Conservation (phyloP, 345 rosid genomes). For the Eucalyptus lansdowneana region DNA sequence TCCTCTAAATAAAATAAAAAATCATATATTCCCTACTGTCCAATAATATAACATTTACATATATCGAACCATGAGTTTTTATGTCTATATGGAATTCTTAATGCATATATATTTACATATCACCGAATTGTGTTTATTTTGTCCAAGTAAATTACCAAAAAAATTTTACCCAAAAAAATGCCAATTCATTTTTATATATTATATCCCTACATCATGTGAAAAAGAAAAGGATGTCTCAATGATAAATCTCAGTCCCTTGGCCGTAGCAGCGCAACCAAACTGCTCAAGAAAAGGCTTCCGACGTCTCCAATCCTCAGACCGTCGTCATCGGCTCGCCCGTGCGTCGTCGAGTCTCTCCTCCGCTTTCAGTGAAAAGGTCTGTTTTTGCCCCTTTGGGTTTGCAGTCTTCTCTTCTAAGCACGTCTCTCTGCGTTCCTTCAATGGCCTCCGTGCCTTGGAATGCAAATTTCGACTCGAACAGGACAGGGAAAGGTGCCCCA, state of each 20-base stretch:
- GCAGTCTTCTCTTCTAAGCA: neutral
- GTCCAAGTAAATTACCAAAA: neutral
- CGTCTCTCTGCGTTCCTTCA: neutral
- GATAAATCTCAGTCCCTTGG: neutral
- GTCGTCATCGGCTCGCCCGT: neutral
- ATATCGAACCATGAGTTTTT: neutral
- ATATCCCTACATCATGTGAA: neutral
- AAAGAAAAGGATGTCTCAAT: neutral
- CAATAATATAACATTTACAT: neutral
- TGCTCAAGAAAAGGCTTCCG: neutral
- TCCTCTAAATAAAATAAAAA: neutral
- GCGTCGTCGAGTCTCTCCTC: neutral
- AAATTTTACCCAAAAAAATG: accelerated
- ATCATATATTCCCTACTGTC: neutral
- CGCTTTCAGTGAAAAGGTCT: neutral
- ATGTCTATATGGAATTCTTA: neutral
- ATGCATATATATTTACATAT: neutral
- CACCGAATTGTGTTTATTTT: neutral
- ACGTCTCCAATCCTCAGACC: neutral
- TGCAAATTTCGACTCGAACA: neutral
- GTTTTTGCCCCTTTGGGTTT: neutral
- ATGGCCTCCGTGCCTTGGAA: neutral
- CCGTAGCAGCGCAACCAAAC: neutral
- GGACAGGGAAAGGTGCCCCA: neutral
- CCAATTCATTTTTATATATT: neutral